Percentiles rank a stretch among this genome's conserved stretches.
These are phyloP conservation scores for Solanum microdontum DNA, from an alignment of 257 asterid species.

Conservation along the genomic window DNA sequence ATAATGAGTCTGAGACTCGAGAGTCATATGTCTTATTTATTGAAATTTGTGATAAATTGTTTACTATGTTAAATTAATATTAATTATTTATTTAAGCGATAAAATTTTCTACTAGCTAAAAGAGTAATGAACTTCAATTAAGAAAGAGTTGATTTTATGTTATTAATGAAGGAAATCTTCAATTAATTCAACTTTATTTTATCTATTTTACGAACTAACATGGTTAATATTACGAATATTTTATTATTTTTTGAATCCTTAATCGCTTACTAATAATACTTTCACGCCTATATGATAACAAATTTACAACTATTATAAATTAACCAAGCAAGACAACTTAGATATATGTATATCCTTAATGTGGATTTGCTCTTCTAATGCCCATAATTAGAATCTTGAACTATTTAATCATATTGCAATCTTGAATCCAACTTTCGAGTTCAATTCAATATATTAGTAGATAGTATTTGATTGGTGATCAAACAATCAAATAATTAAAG, in stretches of 20 bases:
- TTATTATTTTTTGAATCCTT: background rate
- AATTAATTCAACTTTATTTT: background rate
- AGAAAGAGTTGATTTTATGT: background rate
- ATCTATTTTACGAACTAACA: background rate
- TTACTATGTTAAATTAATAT: too few species aligned
- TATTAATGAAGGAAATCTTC: background rate
- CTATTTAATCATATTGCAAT: background rate
- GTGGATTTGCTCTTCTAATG: background rate
- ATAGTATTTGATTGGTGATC: background rate
- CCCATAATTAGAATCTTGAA: rapidly evolving
- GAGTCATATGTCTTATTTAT: too few species aligned
- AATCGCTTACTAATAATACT: too few species aligned
- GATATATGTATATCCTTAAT: background rate
- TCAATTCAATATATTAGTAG: too few species aligned
- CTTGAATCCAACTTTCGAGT: background rate
- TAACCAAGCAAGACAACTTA: background rate
- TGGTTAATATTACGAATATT: background rate
- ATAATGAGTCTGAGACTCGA: too few species aligned
- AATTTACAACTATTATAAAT: background rate
- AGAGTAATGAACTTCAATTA: too few species aligned
- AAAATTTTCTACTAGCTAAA: background rate
- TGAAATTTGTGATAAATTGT: too few species aligned
- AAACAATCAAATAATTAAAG: too few species aligned
- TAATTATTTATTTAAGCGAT: background rate
- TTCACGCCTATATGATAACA: too few species aligned